Conservation (phyloP, 345 rosid species). For the Salix dunnii region DNA sequence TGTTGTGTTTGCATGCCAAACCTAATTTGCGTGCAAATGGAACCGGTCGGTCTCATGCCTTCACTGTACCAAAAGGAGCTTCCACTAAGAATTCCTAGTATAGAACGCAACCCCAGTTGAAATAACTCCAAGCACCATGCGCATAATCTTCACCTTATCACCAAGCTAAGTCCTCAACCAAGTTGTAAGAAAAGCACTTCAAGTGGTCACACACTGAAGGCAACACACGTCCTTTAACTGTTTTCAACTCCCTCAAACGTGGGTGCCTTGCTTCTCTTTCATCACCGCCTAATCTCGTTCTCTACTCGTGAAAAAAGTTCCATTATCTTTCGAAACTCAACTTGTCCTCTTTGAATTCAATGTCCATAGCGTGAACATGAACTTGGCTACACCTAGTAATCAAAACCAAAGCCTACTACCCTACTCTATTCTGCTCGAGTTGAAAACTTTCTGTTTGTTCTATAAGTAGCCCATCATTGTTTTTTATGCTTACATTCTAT, state of each 20-base stretch:
- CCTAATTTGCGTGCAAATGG: not conserved
- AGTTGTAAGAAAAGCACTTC: constrained; percentile 16
- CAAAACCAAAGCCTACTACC: constrained; percentile 14
- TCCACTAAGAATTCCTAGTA: constrained; percentile 27
- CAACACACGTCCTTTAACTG: not conserved
- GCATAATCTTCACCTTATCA: not conserved
- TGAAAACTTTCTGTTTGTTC: not conserved
- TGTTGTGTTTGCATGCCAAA: no score
- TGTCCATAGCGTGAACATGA: constrained; percentile 6
- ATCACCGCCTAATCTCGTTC: not conserved
- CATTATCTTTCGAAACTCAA: constrained; percentile 6
- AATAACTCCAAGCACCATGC: not conserved
- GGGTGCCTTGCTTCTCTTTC: constrained; percentile 22
- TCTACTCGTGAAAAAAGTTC: constrained; percentile 2
- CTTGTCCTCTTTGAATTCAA: constrained; percentile 4
- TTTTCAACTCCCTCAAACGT: constrained; percentile 24
- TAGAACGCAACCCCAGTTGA: constrained; percentile 1
- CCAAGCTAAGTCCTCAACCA: not conserved
- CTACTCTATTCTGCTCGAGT: not conserved
- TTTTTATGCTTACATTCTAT: not conserved
- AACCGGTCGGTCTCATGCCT: constrained; percentile 16
- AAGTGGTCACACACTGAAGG: constrained; percentile 25
- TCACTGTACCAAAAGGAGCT: constrained; percentile 10
- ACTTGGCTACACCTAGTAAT: constrained; percentile 24
- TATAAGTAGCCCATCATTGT: constrained; percentile 12